Base-by-base conservation (phyloP, 2,329 filamentous ascomycete species). In the Colletotrichum noveboracense region DNA sequence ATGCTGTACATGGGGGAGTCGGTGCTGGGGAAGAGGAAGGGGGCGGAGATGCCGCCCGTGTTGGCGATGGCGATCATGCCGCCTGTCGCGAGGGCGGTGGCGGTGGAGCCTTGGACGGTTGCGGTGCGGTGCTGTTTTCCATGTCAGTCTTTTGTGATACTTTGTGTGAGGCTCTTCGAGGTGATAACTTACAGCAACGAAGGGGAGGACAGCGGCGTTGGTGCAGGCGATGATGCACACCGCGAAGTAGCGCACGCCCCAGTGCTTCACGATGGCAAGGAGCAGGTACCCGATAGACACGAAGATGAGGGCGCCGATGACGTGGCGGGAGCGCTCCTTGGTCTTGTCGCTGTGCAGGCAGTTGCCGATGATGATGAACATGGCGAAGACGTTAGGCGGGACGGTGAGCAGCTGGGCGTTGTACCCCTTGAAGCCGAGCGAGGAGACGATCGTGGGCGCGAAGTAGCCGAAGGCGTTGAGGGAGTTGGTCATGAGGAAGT, bases 381-480 rank as follows among this genome's bases (percentile, higher is more conserved):
- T 80, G 13, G 83, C 82, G 66, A 84, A 81, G 30, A 84, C 83
- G 28, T 85, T 85, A 3, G 83, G 83, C 5, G 83, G 83, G 1
- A 85, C 83, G 2, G 83, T 85, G 24, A 85, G 77, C 5, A 85
- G 78, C 72, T 85, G 83, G 5, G 83, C 84, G n/a, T 80, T 69
- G 66, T 83, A 76, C 2, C 80, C 81, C 26, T 77, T 75, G 74
- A 84, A 85, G 18, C 84, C 83, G 13, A 85, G 82, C 4, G 81
- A 80, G 21, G 82, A 78, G 26, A 85, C 80, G 30, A 85, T 85
- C 1, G 83, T 82, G 3, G 83, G 83, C 1, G 81, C 80, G 38
- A 84, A 85, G 77, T 85, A 84, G 3, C 80, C 80, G 8, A 84
- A 80, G 2, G 83, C 81, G 76, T 83, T 83, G 74, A 83, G 81